Base-by-base conservation (phyloP, 345 rosid genomes). In the Populus tremula region DNA sequence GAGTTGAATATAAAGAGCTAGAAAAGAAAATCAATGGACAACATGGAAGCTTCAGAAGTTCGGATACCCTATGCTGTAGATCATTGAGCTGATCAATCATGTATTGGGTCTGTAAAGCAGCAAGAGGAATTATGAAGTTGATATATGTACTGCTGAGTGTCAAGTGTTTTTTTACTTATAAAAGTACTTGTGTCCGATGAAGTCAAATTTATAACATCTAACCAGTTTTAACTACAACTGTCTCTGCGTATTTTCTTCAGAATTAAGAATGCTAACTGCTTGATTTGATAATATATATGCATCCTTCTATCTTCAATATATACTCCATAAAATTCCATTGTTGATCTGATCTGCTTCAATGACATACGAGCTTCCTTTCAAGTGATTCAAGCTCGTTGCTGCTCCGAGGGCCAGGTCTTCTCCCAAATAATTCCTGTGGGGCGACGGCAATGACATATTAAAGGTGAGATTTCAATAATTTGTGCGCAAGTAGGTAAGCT, bases 11-110 rank as follows among this genome's bases (percentile, higher is more conserved):
- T 0, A 54, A 27, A 43, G 5, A 0, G 31, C 20, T 7, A 50
- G 18, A 38, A 59, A 17, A 61, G 38, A 21, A 18, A 20, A 43
- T n/a, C 20, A 13, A 9, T 12, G 49, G n/a, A 14, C 61, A 9
- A 69, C 18, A 43, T 69, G 70, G 17, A 41, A 38, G 61, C 21
- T 61, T 21, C 35, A 41, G 41, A 74, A 21, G 3, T 50, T 14
- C 31, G 33, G 71, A 41, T 87, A 91, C 98, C 98, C 84, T 93
- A 29, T 89, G 88, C 77, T 95, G 99, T 53, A 95, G 92, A 79
- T 95, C 99, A 73, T 87, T 90, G 84, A 93, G 99, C 82, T 93
- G 97, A 82, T 95, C 97, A 68, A 95, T 90, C 97, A 95, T 91
- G 82, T 78, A 88, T 68, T 91, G 98, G 61, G 98, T 90, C 99